A percentile compares a stretch with the other conserved stretches of the same genome.
These are phyloP conservation scores for Hermanozyma aechmeae DNA, from an alignment of 805 yeast genomes.

Conservation along the genomic window DNA sequence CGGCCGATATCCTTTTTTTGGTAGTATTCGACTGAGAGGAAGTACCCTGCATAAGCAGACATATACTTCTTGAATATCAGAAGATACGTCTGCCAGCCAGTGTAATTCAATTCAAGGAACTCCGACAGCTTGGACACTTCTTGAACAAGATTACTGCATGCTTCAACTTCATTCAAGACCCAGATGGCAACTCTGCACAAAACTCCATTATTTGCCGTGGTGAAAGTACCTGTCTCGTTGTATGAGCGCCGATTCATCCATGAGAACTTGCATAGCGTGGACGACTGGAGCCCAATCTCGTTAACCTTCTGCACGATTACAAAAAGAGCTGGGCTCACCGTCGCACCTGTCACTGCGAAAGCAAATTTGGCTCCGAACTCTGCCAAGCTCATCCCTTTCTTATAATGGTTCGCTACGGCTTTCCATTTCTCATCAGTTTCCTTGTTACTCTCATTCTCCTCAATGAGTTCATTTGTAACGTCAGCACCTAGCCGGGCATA, in stretches of 20 bases:
- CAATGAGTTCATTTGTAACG: conserved; percentile 26
- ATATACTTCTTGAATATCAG: conserved; percentile 22
- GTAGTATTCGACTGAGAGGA: conserved; percentile 35
- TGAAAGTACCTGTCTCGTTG: conserved; percentile 3
- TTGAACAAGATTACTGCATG: conserved; percentile 13
- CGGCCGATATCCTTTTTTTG: conserved; percentile 36
- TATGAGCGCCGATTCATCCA: conserved; percentile 22
- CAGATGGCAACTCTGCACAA: conserved; percentile 37
- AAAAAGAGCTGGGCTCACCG: no score
- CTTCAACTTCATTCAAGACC: conserved; percentile 23
- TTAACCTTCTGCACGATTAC: no score
- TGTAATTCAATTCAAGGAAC: conserved; percentile 4
- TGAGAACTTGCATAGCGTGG: conserved; percentile 28
- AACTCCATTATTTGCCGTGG: conserved; percentile 25
- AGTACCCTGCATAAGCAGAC: conserved; percentile 35
- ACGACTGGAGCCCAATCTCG: conserved; percentile 28
- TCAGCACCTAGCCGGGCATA: conserved; percentile 28
- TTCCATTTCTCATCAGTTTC: conserved; percentile 25
- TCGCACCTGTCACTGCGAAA: no score
- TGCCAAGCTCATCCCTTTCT: conserved; percentile 19
- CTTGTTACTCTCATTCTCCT: conserved; percentile 6
- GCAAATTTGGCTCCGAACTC: conserved; percentile 15
- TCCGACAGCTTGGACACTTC: conserved; percentile 5
- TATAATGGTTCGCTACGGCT: conserved; percentile 22
- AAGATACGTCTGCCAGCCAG: conserved; percentile 22